Evolutionary conservation across 495 filamentous ascomycete genomes (phyloP).

Genomic region (Chaetomium tenue): DNA sequence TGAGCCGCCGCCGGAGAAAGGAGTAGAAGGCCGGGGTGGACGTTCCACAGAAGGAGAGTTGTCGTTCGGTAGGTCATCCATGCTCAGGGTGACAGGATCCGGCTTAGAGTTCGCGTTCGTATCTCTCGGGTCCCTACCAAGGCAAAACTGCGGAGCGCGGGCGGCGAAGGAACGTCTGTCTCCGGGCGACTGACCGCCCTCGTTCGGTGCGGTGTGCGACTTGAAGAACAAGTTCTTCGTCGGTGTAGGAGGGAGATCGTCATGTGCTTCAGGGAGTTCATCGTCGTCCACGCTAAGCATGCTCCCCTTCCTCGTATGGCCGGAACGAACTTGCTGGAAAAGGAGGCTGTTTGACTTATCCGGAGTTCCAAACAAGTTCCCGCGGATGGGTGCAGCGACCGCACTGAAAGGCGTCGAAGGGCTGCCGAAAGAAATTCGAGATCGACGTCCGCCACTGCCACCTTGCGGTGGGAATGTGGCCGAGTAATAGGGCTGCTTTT

Average conservation of each 20-base stretch:
- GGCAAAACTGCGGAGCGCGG: slow-evolving; percentile 30
- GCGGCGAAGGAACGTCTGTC: slow-evolving; percentile 32
- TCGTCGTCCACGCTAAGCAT: slow-evolving; percentile 76
- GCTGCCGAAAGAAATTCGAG: slow-evolving; percentile 40
- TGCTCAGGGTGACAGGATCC: slow-evolving; percentile 24
- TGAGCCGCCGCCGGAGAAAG: slow-evolving; percentile 19
- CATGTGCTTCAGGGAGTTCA: slow-evolving; percentile 59
- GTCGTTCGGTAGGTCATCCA: slow-evolving; percentile 23
- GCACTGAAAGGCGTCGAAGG: slow-evolving; percentile 65
- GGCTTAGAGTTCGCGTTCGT: slow-evolving; percentile 34
- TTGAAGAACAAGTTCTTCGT: slow-evolving; percentile 66
- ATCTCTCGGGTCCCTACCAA: slow-evolving; percentile 19
- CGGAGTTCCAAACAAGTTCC: slow-evolving; percentile 59
- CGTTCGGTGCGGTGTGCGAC: slow-evolving; percentile 27
- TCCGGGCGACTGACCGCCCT: slow-evolving; percentile 30
- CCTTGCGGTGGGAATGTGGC: slow-evolving; percentile 58
- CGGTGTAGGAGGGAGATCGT: slow-evolving; percentile 87
- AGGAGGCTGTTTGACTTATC: slow-evolving; percentile 50
- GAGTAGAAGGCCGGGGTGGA: slow-evolving; percentile 24
- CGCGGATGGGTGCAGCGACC: slow-evolving; percentile 37
- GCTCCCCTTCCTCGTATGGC: slow-evolving; percentile 64
- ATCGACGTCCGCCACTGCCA: slow-evolving; percentile 50
- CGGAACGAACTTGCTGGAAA: slow-evolving; percentile 38
- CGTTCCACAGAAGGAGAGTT: slow-evolving; percentile 22
- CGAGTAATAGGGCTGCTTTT: slow-evolving; percentile 68